phyloP scores from a whole-genome alignment of 1,139 yeast genomes.

The Blastobotrys persicus region DNA sequence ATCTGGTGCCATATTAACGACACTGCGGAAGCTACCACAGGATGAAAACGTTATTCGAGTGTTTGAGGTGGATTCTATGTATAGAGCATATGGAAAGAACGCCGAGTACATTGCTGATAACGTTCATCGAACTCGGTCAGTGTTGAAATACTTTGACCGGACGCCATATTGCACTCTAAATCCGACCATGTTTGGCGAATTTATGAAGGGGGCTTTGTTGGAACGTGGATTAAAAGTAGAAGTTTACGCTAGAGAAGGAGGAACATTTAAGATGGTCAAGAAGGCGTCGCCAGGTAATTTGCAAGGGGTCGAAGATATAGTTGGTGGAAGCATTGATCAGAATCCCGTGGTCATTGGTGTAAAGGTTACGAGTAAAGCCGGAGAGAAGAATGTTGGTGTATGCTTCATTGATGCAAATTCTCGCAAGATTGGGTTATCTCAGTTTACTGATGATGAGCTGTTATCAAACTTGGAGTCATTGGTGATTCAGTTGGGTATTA shows the following conservation, averaged over 20 bases:
- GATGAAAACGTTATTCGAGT: constrained; percentile 53
- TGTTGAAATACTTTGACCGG: constrained; percentile 56
- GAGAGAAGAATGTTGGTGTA: constrained; percentile 65
- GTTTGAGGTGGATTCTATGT: constrained; percentile 50
- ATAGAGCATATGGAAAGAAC: constrained; percentile 14
- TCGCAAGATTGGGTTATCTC: constrained; percentile 65
- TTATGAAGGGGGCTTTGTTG: constrained; percentile 64
- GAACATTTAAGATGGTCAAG: constrained; percentile 55
- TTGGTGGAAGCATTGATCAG: constrained; percentile 50
- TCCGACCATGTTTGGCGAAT: constrained; percentile 63
- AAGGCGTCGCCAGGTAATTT: constrained; percentile 90
- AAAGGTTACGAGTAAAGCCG: constrained; percentile 47
- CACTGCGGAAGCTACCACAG: constrained; percentile 16
- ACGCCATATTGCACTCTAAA: constrained; percentile 72
- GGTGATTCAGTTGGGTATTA: constrained; percentile 82
- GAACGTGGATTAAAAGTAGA: constrained; percentile 77
- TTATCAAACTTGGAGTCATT: constrained; percentile 83
- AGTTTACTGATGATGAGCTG: constrained; percentile 83
- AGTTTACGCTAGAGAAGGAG: constrained; percentile 47
- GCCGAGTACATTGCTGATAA: constrained; percentile 80
- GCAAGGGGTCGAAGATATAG: constrained; percentile 73
- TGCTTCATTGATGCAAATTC: constrained; percentile 76
- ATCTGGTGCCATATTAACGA: constrained; percentile 7
- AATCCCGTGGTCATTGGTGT: constrained; percentile 75
- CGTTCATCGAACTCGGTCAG: constrained; percentile 79